phyloP scores from a whole-genome alignment of 2,329 filamentous ascomycete species.

The Polytolypa hystricis region DNA sequence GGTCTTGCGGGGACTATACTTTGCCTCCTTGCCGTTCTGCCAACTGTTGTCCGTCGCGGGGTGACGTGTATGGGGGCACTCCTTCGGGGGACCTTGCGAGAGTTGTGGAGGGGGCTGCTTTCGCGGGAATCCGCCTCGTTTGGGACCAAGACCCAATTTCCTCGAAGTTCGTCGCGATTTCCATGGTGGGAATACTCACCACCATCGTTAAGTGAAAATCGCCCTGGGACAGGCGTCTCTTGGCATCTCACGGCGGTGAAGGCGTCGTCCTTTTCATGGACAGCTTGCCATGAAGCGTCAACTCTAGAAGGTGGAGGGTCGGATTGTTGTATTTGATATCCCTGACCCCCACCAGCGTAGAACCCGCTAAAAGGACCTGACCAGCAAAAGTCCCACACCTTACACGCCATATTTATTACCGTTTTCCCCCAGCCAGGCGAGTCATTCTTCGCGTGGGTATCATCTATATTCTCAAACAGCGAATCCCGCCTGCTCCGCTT shows the following conservation, averaged over 20 bases:
- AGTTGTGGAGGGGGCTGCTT: slow-evolving; percentile 12
- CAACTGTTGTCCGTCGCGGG: slow-evolving; percentile 5
- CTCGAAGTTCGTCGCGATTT: slow-evolving; percentile 5
- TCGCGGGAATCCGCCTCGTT: slow-evolving; percentile 11
- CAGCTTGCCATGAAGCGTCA: slow-evolving; percentile 20
- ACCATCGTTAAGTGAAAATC: slow-evolving; percentile 40
- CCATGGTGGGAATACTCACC: slow-evolving; percentile 3
- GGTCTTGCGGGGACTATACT: slow-evolving; percentile 11
- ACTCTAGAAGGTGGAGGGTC: slow-evolving; percentile 12
- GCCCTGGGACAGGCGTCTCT: slow-evolving; percentile 41
- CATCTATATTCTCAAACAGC: slow-evolving; percentile 1
- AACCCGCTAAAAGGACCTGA: slow-evolving; percentile 65
- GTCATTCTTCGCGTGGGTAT: background rate
- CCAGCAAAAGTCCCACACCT: slow-evolving; percentile 76
- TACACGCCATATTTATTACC: slow-evolving; percentile 43
- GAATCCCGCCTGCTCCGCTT: slow-evolving; percentile 8
- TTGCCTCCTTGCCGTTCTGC: slow-evolving; percentile 7
- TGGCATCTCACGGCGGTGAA: slow-evolving; percentile 9
- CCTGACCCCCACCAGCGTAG: slow-evolving; percentile 68
- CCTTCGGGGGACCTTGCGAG: slow-evolving; percentile 7
- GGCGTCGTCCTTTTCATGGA: slow-evolving; percentile 19
- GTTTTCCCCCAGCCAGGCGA: slow-evolving; percentile 18
- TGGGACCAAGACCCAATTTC: slow-evolving; percentile 55
- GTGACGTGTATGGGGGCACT: slow-evolving; percentile 7
- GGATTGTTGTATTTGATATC: slow-evolving; percentile 47